Conservation (phyloP, 768 basidiomycete genomes). For the Mrakia blollopis region DNA sequence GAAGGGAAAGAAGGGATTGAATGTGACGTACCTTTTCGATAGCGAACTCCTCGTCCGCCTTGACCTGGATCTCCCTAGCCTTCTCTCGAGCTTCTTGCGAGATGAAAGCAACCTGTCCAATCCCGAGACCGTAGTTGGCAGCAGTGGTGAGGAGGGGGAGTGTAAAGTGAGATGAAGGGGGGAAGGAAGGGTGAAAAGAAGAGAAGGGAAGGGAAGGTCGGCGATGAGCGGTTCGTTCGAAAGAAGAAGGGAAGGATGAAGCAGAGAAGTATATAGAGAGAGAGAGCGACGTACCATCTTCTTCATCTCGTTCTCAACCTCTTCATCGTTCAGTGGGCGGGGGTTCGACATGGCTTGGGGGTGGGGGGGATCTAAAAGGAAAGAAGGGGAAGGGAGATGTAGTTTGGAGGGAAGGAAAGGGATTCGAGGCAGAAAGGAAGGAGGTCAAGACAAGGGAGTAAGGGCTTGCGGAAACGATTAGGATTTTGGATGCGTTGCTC, state of each 20-base stretch:
- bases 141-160: not conserved
- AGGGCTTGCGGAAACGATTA: not conserved
- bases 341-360: slow-evolving; percentile 53
- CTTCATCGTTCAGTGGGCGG: slow-evolving; percentile 77
- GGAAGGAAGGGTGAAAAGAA: slow-evolving; percentile 12
- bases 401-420: not conserved
- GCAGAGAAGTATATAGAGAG: slow-evolving; percentile 4
- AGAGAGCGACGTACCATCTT: slow-evolving; percentile 71
- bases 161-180: not conserved
- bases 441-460: not conserved
- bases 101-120: slow-evolving; percentile 82
- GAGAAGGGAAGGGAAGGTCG: slow-evolving; percentile 10
- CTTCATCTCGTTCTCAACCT: slow-evolving; percentile 94
- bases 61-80: slow-evolving; percentile 91
- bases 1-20: not conserved
- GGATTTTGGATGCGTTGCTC: not conserved
- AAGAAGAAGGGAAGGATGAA: not conserved
- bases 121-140: too few relatives aligned
- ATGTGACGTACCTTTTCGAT: slow-evolving; percentile 74
- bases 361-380: not conserved
- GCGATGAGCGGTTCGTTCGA: slow-evolving; percentile 8
- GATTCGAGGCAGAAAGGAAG: not conserved
- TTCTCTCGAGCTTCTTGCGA: slow-evolving; percentile 98
- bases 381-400: not conserved
- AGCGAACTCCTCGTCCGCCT: slow-evolving; percentile 97